Base-by-base conservation (phyloP, 2,329 filamentous ascomycete species). In the Aspergillus spinulosporus region DNA sequence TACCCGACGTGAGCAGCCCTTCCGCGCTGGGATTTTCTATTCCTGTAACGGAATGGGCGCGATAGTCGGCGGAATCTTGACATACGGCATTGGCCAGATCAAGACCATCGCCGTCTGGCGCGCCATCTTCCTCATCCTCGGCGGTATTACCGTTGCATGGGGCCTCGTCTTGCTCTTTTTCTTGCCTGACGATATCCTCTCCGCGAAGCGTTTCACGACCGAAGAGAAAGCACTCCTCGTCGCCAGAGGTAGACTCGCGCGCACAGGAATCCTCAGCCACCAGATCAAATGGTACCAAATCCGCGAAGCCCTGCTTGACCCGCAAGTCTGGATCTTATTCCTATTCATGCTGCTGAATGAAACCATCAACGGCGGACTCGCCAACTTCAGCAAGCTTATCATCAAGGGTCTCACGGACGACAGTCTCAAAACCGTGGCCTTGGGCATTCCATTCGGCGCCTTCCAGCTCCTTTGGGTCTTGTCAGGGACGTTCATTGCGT, bases 381-480 rank as follows among this genome's bases (percentile, higher is more conserved):
- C 81, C 4, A 83, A 81, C 60, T 84, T 84, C 59, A 78, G 79
- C 39, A 83, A 81, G 53, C 73, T 82, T 21, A 83, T 84, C 52
- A 76, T 84, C 64, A 68, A 68, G 49, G 67, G 67, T 8, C 54
- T 70, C 12, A 82, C 83, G 54, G 76, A 78, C 1, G 72, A 77
- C 47, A 61, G 78, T 0, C 70, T 82, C 0, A 63, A 73, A 5
- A 83, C 82, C 0, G 82, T 80, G 0, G 78, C 78, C 0, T 73
- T 82, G 3, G 82, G 81, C 0, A 84, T 85, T 32, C 83, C 82
- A 0, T 76, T 79, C 43, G 82, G 82, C 4, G 78, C 74, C 1
- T 83, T 81, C 61, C 80, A 82, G 53, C 74, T 82, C 2, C 66
- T 82, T n/a, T 69, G 59, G 43, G 78, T 85, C 36, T 74, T 84